These are phyloP conservation scores for Blastocystis sp. DNA, from an alignment of 352 stramenopile species.

Conservation along the genomic window DNA sequence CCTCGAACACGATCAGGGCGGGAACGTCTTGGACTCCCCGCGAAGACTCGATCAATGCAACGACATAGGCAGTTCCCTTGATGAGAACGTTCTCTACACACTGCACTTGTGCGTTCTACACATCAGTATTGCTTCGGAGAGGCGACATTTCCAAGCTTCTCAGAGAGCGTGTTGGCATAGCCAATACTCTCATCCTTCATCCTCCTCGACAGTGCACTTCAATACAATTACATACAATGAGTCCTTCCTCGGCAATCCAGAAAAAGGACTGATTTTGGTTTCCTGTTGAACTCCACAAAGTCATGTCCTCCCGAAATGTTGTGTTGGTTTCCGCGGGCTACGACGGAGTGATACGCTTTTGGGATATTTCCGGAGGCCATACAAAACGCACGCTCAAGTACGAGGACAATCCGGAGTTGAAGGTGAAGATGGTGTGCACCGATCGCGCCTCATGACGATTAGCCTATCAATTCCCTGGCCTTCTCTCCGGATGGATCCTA, in stretches of 20 bases:
- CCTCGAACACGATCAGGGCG: not conserved
- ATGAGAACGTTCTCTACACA: not conserved
- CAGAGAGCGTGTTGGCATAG: not conserved
- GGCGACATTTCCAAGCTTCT: not conserved
- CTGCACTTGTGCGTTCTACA: not conserved
- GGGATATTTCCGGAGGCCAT: constrained; percentile 68
- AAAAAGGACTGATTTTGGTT: not conserved
- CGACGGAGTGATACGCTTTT: constrained; percentile 58
- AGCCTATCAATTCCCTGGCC: constrained; percentile 52
- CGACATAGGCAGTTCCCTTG: not conserved
- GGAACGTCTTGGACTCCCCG: not conserved
- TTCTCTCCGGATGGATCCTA: constrained; percentile 55
- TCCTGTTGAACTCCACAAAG: not conserved
- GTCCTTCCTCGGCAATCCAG: not conserved
- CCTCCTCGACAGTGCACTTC: not conserved
- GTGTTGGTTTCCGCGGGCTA: constrained; percentile 57
- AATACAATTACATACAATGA: not conserved
- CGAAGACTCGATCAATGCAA: not conserved
- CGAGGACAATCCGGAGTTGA: constrained; percentile 54
- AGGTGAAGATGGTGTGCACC: not conserved
- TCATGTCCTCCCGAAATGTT: constrained; percentile 58
- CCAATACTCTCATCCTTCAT: not conserved
- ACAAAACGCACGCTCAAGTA: constrained; percentile 63
- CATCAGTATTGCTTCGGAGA: not conserved
- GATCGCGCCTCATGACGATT: not conserved